Evolutionary conservation across 2,329 filamentous ascomycete genomes (phyloP), one percentile per base, ranked within the genome.

Genomic region (Claviceps citrina): DNA sequence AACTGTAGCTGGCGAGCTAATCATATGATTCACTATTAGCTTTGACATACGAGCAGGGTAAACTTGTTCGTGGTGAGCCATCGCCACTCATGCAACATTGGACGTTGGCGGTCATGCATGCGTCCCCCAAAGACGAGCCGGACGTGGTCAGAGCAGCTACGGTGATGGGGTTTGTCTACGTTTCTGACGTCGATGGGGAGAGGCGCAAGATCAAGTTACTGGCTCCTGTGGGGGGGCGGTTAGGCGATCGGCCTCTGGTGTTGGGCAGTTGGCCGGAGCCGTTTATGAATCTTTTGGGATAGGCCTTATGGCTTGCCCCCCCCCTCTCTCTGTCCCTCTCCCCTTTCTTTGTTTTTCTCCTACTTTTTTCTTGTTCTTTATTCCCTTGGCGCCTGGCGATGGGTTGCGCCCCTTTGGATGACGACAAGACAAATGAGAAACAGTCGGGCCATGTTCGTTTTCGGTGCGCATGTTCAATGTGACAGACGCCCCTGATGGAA

Each of bases 151-250:
- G 84, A 10, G 81, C 87, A 49, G 78, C 86, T 7, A 81, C 80
- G 41, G 78, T 96, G 24, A 81, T 93, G 71, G 91, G 91, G 0
- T 98, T 93, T 54, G 72, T 95, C 24, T 95, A 94, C 53, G 82
- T 96, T 13, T 81, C 84, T 1, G 84, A 94, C 45, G 84, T 96
- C 4, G 87, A 98, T 53, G 82, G 84, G 54, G 79, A 81, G 50
- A 82, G 82, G 58, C 77, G 77, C 48, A 82, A 83, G 56, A 68
- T 95, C 25, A 81, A 84, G 53, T 67, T 96, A 16, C 64, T 98
- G 43, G 79, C 84, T 15, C 91, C 91, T 1, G 77, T 94, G 45
- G 83, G 82, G 39, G 86, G 86, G 2, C 71, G 82, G 43, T 68
- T 94, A 44, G 85, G 84, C 1, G 75, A 81, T 48, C 71, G 79